These are phyloP conservation scores for Bonia amplexicaulis DNA, from an alignment of 176 grass and related monocot species.

Conservation along the genomic window DNA sequence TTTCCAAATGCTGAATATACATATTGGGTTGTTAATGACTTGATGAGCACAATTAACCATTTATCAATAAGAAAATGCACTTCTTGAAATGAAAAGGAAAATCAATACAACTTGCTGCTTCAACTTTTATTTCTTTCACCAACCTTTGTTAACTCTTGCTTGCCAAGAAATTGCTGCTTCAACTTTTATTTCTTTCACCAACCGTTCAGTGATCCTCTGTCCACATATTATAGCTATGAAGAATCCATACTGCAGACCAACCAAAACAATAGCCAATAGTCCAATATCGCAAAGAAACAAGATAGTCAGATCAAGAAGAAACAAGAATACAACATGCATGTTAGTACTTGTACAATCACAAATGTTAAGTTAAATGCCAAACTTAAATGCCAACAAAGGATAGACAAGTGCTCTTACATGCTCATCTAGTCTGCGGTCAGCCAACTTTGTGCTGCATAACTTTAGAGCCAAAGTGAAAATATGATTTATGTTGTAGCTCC, in stretches of 20 bases:
- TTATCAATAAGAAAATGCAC: neutral
- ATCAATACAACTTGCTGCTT: conserved; percentile 1
- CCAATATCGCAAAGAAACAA: too few species aligned
- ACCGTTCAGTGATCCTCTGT: conserved; percentile 87
- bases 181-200: too few species aligned
- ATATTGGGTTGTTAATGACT: neutral
- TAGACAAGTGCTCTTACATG: neutral
- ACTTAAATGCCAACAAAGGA: too few species aligned
- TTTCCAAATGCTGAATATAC: neutral
- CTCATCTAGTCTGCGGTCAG: neutral
- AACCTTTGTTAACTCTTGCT: conserved; percentile 96
- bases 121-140: conserved; percentile 29
- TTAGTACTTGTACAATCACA: neutral
- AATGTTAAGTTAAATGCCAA: neutral
- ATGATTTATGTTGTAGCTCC: neutral
- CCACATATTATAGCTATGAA: conserved; percentile 99
- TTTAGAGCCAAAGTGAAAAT: neutral
- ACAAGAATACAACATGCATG: neutral
- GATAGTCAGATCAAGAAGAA: too few species aligned
- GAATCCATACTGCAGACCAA: conserved; percentile 97
- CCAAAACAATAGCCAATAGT: conserved; percentile 90
- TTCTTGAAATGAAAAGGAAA: neutral
- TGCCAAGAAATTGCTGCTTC: conserved; percentile 98
- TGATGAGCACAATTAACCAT: neutral
- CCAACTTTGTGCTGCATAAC: neutral